These are phyloP conservation scores for Kokia cookei DNA, from an alignment of 441 rosid genomes.

Conservation along the genomic window DNA sequence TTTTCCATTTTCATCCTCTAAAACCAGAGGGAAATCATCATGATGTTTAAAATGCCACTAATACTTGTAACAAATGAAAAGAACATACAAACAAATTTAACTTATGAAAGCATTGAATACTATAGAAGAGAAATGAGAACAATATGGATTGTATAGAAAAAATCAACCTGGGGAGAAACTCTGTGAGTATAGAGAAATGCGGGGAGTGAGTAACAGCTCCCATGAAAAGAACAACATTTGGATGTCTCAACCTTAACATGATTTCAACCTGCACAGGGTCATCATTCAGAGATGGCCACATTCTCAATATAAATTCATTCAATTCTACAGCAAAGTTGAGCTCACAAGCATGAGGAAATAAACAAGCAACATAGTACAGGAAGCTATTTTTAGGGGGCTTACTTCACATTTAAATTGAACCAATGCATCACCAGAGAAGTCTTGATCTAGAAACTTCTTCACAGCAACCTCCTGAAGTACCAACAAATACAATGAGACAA, in stretches of 20 bases:
- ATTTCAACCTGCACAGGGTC: conserved; percentile 68
- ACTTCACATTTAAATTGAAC: conserved; percentile 91
- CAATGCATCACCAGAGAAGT: conserved; percentile 86
- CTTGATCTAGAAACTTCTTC: conserved; percentile 94
- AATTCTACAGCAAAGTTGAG: neutral
- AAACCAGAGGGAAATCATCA: neutral
- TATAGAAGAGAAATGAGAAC: neutral
- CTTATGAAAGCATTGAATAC: neutral
- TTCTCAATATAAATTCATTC: conserved; percentile 3
- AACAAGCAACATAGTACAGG: neutral
- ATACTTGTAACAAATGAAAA: neutral
- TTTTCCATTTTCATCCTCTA: neutral
- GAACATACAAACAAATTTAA: neutral
- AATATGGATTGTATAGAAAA: neutral
- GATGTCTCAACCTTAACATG: conserved; percentile 95
- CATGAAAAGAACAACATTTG: conserved; percentile 98
- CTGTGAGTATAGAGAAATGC: conserved; percentile 92
- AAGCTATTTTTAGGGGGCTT: conserved; percentile 21
- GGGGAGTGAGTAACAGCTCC: conserved; percentile 96
- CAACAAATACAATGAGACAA: conserved; percentile 9
- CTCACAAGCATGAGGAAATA: neutral
- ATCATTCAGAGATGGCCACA: conserved; percentile 9
- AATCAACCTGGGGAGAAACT: conserved; percentile 85
- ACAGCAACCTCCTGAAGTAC: conserved; percentile 93
- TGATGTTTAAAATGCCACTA: neutral